phyloP scores from a whole-genome alignment of 139 green algal species.

The Protoeuglena noctilucae region DNA sequence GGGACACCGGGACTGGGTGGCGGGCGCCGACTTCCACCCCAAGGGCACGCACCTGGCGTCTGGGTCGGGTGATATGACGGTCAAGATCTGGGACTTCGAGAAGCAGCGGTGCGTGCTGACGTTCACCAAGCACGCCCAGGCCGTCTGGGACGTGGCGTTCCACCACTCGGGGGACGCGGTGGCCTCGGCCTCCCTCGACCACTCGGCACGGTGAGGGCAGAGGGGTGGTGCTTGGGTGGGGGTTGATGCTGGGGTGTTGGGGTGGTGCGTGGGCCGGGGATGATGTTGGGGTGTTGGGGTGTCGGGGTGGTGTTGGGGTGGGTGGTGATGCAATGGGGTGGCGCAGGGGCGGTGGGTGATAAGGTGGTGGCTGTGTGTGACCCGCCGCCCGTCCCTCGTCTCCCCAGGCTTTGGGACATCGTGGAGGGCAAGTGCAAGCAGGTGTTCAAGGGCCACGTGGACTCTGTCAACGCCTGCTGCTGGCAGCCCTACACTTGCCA shows the following conservation, averaged over 20 bases:
- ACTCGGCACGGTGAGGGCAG: constrained; percentile 45
- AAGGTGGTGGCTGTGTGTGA: no score
- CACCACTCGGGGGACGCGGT: constrained; percentile 57
- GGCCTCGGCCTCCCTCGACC: constrained; percentile 51
- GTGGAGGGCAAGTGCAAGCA: constrained; percentile 27
- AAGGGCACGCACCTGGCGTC: constrained; percentile 22
- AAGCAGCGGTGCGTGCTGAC: constrained; percentile 55
- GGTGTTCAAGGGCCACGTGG: constrained; percentile 52
- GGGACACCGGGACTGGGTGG: constrained; percentile 68
- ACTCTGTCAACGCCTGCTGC: constrained; percentile 61
- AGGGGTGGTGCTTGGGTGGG: constrained; percentile 12
- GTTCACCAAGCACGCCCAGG: constrained; percentile 59
- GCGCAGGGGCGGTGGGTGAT: no score
- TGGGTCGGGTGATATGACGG: constrained; percentile 21
- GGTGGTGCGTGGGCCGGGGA: not conserved
- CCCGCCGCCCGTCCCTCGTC: no score
- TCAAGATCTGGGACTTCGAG: constrained; percentile 73
- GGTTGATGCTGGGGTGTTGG: not conserved
- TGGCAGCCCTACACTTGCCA: constrained; percentile 52
- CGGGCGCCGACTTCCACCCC: constrained; percentile 57
- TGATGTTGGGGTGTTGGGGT: not conserved
- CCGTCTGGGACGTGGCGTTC: constrained; percentile 37
- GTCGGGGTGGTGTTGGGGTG: not conserved
- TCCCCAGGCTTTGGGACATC: constrained; percentile 51
- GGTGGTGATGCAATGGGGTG: no score